phyloP scores from a whole-genome alignment of 306 rosid genomes.

The Malus domestica region DNA sequence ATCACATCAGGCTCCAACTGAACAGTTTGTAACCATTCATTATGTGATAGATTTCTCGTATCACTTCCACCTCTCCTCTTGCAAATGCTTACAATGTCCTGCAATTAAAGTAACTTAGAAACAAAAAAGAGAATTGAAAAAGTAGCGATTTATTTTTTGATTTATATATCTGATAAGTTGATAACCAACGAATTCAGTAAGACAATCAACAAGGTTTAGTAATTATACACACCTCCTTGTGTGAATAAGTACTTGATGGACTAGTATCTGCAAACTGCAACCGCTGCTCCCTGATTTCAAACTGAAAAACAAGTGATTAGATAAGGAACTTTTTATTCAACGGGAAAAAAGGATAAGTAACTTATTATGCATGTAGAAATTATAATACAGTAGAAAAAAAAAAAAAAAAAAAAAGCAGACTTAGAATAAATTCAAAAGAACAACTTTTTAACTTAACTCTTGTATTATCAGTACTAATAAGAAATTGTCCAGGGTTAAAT shows the following conservation, averaged over 20 bases:
- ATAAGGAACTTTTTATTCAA: constrained; percentile 7
- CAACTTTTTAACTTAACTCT: not conserved
- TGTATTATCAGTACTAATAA: not conserved
- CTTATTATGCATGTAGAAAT: not conserved
- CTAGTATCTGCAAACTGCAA: constrained; percentile 66
- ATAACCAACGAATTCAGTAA: not conserved
- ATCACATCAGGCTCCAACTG: constrained; percentile 88
- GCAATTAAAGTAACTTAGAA: constrained; percentile 17
- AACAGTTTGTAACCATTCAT: constrained; percentile 85
- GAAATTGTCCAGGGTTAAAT: not conserved
- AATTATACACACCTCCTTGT: constrained; percentile 64
- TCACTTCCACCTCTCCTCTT: constrained; percentile 91
- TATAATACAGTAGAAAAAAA: not conserved
- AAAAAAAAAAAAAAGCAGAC: not conserved
- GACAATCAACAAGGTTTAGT: constrained; percentile 13
- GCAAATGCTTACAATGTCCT: constrained; percentile 68
- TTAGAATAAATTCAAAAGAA: not conserved
- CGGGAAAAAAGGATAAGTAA: not conserved
- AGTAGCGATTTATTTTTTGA: not conserved
- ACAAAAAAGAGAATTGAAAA: not conserved
- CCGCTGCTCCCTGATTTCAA: constrained; percentile 74
- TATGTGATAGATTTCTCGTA: constrained; percentile 44
- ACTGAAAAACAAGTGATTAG: constrained; percentile 39
- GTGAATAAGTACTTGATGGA: constrained; percentile 72
- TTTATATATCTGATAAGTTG: not conserved